Conservation (phyloP, 805 yeast genomes). For the Saccharomyces paradoxus region DNA sequence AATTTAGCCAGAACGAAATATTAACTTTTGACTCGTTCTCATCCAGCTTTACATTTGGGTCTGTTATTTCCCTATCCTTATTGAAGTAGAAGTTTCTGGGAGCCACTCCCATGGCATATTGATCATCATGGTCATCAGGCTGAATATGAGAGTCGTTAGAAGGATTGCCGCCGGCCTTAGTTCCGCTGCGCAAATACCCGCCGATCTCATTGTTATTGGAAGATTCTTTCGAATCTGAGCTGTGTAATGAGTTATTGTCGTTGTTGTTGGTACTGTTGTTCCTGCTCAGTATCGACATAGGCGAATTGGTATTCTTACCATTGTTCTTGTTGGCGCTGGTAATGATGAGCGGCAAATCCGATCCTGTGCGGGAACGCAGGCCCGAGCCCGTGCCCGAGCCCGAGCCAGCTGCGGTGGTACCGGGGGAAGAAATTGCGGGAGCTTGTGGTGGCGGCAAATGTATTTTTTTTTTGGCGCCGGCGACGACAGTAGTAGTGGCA, state of each 20-base stretch:
- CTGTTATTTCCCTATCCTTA: constrained; percentile 16
- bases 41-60: constrained; percentile 18
- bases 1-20: constrained; percentile 23
- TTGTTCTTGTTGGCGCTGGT: neutral
- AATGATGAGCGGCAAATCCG: neutral
- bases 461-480: neutral
- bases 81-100: constrained; percentile 22
- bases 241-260: neutral
- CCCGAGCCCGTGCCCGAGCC: constrained; percentile 3
- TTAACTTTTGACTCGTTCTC: constrained; percentile 12
- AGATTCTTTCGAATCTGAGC: neutral
- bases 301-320: neutral
- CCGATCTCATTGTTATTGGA: neutral
- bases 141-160: neutral
- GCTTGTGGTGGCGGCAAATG: constrained; percentile 6
- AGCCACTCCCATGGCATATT: constrained; percentile 8
- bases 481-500: neutral
- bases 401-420: neutral
- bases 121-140: neutral
- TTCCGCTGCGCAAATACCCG: neutral
- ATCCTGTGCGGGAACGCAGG: neutral
- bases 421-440: constrained; percentile 2
- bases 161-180: neutral
- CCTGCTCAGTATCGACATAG: neutral
- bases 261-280: neutral